Base-by-base conservation (phyloP, 805 yeast genomes). In the Martiniozyma abietophila region DNA sequence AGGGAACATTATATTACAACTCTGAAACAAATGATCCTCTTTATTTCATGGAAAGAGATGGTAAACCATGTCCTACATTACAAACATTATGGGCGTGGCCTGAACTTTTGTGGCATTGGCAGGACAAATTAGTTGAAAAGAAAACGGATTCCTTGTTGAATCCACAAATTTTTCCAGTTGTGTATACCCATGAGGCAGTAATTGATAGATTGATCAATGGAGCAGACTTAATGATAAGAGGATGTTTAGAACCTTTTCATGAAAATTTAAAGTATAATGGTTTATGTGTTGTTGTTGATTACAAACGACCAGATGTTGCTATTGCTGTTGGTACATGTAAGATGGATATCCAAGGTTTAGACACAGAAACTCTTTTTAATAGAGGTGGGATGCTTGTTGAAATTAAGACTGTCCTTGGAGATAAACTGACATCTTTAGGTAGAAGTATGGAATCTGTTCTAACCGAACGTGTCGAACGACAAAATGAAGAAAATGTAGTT, bases 181-280 rank as follows among this genome's bases (percentile, higher is more conserved):
- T 88, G 3, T 57, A 62, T 38, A 88, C 96, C 0, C 86, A 83
- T 50, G 71, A 71, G 9, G 72, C 68, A 44, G 95, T 89, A 2
- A 65, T 89, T 12, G 77, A 70, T 31, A 71, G 74, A 9, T 58
- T 86, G n/a, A 59, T 65, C 21, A 73, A 72, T 38, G 96, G 96
- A 9, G 96, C 97, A 0, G 71, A 81, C 46, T 56, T 82, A 42
- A 80, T 81, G 86, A 61, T 80, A 22, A 81, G 86, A 3, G 94
- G 94, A 0, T 67, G 75, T 5, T 49, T 68, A 4, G 71, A 74
- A 0, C 78, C 78, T 2, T 76, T 80, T 46, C 82, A 78, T 31
- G 28, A 43, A 1, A 45, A 66, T 4, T 62, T 70, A 5, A 46
- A 42, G 3, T 58, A 56, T 29, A 94, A 85, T 1, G 48, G 65